These are phyloP conservation scores for Daldinia sp. DNA, from an alignment of 2,329 filamentous ascomycete genomes.

Conservation along the genomic window DNA sequence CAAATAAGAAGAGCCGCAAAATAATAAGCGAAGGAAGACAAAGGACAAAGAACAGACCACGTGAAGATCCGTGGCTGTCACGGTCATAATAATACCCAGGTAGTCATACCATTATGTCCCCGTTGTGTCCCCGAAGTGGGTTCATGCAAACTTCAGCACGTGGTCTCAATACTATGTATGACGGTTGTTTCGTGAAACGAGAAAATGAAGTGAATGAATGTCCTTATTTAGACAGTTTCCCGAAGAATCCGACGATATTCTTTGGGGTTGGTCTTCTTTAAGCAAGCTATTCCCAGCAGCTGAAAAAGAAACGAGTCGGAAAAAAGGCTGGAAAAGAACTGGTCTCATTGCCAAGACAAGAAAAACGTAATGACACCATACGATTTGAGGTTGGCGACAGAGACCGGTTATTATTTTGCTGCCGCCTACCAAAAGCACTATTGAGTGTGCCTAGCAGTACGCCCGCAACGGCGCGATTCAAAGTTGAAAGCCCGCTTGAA, in stretches of 20 bases:
- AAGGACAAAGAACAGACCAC: slow-evolving; percentile 16
- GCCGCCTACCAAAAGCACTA: slow-evolving; percentile 22
- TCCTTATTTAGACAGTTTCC: slow-evolving; percentile 18
- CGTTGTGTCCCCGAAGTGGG: slow-evolving; percentile 5
- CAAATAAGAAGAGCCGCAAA: slow-evolving; percentile 24
- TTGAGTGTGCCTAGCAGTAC: slow-evolving; percentile 16
- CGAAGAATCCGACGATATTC: slow-evolving; percentile 5
- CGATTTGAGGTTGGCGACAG: slow-evolving; percentile 34
- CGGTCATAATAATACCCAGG: too few species aligned
- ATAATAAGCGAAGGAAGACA: slow-evolving; percentile 5
- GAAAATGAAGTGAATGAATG: slow-evolving; percentile 7
- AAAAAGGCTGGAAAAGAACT: slow-evolving; percentile 20
- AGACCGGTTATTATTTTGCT: slow-evolving; percentile 24
- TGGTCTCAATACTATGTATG: slow-evolving; percentile 23
- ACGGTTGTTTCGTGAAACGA: slow-evolving; percentile 28
- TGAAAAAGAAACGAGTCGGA: slow-evolving; percentile 31
- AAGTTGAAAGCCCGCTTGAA: slow-evolving; percentile 16
- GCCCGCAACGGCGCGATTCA: not conserved
- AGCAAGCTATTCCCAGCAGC: slow-evolving; percentile 10
- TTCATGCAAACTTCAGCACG: slow-evolving; percentile 23
- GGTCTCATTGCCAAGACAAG: slow-evolving; percentile 24
- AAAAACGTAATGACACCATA: slow-evolving; percentile 31
- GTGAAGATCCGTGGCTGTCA: slow-evolving; percentile 14
- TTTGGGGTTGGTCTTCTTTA: not conserved
- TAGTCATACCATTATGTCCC: slow-evolving; percentile 15